Evolutionary conservation across 23 red algal species (phyloP).

Genomic region (Gracilaria domingensis): DNA sequence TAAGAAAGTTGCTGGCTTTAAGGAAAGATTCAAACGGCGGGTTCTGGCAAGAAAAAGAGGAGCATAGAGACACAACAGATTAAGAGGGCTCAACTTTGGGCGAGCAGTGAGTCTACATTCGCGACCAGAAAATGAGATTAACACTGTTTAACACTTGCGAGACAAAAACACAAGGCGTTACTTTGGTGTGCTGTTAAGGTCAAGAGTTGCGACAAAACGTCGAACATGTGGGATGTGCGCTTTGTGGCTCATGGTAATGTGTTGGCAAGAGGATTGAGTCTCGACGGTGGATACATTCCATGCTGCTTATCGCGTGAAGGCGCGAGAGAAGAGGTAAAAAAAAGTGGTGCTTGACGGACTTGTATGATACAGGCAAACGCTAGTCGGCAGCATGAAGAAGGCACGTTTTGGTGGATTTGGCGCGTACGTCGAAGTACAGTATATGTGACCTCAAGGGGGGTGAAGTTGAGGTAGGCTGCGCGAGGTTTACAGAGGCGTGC

Average conservation of each 20-base stretch:
- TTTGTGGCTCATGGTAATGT: too few relatives aligned
- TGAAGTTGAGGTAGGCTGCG: too few relatives aligned
- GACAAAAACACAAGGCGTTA: background rate
- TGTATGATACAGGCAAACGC: conserved; percentile 35
- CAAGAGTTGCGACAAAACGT: too few relatives aligned
- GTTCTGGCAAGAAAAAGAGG: conserved; percentile 51
- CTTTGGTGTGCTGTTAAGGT: conserved; percentile 38
- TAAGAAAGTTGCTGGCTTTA: conserved; percentile 12
- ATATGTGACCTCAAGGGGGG: too few relatives aligned
- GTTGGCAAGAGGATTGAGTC: too few relatives aligned
- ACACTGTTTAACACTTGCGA: conserved; percentile 1
- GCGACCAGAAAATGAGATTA: background rate
- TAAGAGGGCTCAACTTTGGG: too few relatives aligned
- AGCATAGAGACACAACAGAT: conserved; percentile 42
- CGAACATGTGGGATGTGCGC: too few relatives aligned
- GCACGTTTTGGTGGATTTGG: conserved; percentile 40
- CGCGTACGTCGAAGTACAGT: conserved; percentile 4
- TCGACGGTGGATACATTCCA: too few relatives aligned
- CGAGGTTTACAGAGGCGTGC: conserved; percentile 10
- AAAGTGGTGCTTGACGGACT: too few relatives aligned
- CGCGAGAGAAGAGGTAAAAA: background rate
- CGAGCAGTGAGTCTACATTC: conserved; percentile 48
- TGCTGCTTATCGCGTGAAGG: too few relatives aligned
- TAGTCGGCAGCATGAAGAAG: background rate
- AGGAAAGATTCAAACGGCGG: conserved; percentile 40